A percentile compares a stretch with the other conserved stretches of the same genome.
phyloP scores from a whole-genome alignment of 192 early-diverging fungal genomes.

The Chytriomyces sp. region DNA sequence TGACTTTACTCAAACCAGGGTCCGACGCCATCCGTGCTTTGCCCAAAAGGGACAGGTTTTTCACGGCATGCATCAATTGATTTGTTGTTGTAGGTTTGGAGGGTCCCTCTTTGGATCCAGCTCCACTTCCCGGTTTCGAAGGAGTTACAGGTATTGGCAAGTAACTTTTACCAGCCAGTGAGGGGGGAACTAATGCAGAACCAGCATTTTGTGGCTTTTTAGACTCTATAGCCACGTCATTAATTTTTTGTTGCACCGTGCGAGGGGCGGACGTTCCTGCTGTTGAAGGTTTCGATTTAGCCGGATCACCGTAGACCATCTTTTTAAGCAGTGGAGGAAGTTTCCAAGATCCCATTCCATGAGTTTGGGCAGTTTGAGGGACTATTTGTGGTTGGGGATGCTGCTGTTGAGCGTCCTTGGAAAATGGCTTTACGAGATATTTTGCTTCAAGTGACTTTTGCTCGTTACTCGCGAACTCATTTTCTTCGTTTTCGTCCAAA shows the following conservation, averaged over 20 bases:
- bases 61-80: conserved; percentile 8
- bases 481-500: conserved; percentile 11
- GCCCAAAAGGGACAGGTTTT: conserved; percentile 4
- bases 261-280: background rate
- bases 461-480: too few relatives aligned
- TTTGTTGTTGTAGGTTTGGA: conserved; percentile 19
- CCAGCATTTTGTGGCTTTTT: background rate
- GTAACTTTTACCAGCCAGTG: background rate
- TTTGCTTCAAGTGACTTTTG: too few relatives aligned
- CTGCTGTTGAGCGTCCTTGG: background rate
- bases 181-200: background rate
- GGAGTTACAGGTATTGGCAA: background rate
- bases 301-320: conserved; percentile 11
- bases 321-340: conserved; percentile 21
- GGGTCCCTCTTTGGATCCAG: background rate
- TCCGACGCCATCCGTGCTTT: conserved; percentile 11
- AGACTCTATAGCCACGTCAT: background rate
- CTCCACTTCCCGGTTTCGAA: background rate
- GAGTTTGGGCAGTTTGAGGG: background rate
- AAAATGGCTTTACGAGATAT: too few relatives aligned
- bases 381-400: conserved; percentile 2
- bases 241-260: background rate
- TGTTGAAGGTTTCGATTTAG: background rate
- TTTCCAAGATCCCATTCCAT: conserved; percentile 6
- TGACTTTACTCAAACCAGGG: conserved; percentile 3